Evolutionary conservation across 805 yeast species (phyloP).

Genomic region (Candida hungchunana): DNA sequence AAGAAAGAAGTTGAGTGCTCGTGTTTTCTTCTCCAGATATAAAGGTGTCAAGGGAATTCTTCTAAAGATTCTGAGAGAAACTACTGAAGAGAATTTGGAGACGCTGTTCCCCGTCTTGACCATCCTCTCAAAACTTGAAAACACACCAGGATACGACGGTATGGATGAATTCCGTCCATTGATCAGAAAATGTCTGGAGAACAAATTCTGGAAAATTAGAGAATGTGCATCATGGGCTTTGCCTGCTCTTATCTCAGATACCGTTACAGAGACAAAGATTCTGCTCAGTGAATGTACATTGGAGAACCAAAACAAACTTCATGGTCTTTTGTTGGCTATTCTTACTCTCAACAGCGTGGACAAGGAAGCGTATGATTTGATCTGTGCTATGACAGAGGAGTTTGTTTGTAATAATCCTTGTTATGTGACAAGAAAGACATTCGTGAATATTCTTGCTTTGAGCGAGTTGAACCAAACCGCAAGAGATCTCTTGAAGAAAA

Average conservation of each 20-base stretch:
- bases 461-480: constrained; percentile 6
- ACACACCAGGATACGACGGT: constrained; percentile 51
- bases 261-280: constrained; percentile 26
- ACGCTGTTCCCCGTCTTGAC: constrained; percentile 73
- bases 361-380: constrained; percentile 2
- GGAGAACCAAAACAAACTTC: constrained; percentile 42
- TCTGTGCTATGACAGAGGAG: constrained; percentile 8
- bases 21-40: constrained; percentile 67
- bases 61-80: constrained; percentile 35
- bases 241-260: constrained; percentile 42
- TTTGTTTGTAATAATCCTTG: constrained; percentile 27
- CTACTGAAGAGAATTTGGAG: constrained; percentile 42
- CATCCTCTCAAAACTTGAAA: constrained; percentile 63
- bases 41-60: constrained; percentile 48
- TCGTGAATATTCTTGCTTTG: constrained; percentile 22
- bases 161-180: constrained; percentile 48
- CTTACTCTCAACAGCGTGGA: constrained; percentile 29
- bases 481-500: constrained; percentile 28
- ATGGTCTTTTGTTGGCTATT: constrained; percentile 56
- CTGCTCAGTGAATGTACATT: constrained; percentile 25
- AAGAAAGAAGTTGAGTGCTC: constrained; percentile 47
- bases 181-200: constrained; percentile 44
- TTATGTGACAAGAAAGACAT: constrained; percentile 32
- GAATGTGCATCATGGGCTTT: constrained; percentile 80
- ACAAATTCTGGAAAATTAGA: constrained; percentile 74